Evolutionary conservation across 352 stramenopile species (phyloP).

Genomic region (Peronospora destructor): DNA sequence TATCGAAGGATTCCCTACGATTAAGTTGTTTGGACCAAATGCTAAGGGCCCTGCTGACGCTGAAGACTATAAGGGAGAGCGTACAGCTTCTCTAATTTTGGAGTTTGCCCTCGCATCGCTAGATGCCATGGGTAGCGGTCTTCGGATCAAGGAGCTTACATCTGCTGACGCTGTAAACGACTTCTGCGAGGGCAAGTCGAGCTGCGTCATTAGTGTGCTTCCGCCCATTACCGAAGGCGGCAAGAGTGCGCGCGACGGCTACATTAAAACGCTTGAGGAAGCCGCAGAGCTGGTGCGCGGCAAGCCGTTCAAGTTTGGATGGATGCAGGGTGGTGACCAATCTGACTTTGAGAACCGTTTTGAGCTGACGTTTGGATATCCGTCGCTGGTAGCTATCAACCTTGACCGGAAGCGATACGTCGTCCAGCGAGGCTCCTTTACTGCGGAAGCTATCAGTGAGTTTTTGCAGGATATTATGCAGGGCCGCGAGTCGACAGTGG

Average conservation of each 20-base stretch:
- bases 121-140: conserved; percentile 59
- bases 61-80: conserved; percentile 83
- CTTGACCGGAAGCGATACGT: conserved; percentile 80
- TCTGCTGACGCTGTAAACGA: conserved; percentile 61
- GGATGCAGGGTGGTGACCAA: conserved; percentile 87
- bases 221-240: conserved; percentile 87
- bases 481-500: conserved; percentile 55
- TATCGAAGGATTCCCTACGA: conserved; percentile 91
- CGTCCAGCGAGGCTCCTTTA: conserved; percentile 74
- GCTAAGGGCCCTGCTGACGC: conserved; percentile 49
- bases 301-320: conserved; percentile 89
- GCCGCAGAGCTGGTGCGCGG: conserved; percentile 81
- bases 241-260: conserved; percentile 74
- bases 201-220: conserved; percentile 86
- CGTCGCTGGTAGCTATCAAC: conserved; percentile 85
- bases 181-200: conserved; percentile 82
- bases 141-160: conserved; percentile 78
- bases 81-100: conserved; percentile 78
- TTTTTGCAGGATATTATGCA: conserved; percentile 73
- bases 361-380: conserved; percentile 88
- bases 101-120: conserved; percentile 65
- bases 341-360: conserved; percentile 75
- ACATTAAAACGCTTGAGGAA: conserved; percentile 75
- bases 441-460: conserved; percentile 50
- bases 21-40: conserved; percentile 89